Percentiles rank a stretch among this genome's conserved stretches.
These are phyloP conservation scores for Westerdykella sp. DNA, from an alignment of 2,329 filamentous ascomycete species.

Conservation along the genomic window DNA sequence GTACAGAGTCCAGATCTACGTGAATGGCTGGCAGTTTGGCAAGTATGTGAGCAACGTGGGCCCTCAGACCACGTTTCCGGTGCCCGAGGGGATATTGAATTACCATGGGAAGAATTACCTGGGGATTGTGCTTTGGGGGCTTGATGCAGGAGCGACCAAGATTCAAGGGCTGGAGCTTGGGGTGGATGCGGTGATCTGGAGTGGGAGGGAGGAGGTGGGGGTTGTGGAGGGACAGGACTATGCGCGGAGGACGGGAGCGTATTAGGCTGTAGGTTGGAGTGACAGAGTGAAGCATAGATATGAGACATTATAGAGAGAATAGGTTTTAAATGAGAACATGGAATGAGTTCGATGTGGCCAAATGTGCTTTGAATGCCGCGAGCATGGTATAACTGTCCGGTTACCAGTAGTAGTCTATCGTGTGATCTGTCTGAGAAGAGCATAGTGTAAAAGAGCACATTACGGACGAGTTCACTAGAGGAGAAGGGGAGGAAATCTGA, in stretches of 20 bases:
- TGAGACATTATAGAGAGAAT: too few species aligned
- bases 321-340: too few species aligned
- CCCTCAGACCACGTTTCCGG: constrained; percentile 64
- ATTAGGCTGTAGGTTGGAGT: constrained; percentile 32
- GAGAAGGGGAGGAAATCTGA: too few species aligned
- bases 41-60: constrained; percentile 68
- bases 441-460: too few species aligned
- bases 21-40: constrained; percentile 71
- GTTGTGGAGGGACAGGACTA: constrained; percentile 45
- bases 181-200: constrained; percentile 47
- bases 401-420: too few species aligned
- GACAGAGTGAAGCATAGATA: too few species aligned
- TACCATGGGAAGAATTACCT: constrained; percentile 65
- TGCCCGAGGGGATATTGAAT: constrained; percentile 67
- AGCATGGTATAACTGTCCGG: too few species aligned
- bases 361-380: too few species aligned
- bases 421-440: too few species aligned
- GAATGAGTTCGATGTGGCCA: too few species aligned
- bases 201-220: constrained; percentile 44
- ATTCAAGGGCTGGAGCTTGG: constrained; percentile 50
- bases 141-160: constrained; percentile 52
- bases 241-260: constrained; percentile 44
- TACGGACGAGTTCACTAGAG: too few species aligned
- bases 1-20: constrained; percentile 60
- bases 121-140: constrained; percentile 62